Evolutionary conservation across 768 basidiomycete species (phyloP), one percentile per base, ranked within the genome.

Genomic region (Russula brevipes): DNA sequence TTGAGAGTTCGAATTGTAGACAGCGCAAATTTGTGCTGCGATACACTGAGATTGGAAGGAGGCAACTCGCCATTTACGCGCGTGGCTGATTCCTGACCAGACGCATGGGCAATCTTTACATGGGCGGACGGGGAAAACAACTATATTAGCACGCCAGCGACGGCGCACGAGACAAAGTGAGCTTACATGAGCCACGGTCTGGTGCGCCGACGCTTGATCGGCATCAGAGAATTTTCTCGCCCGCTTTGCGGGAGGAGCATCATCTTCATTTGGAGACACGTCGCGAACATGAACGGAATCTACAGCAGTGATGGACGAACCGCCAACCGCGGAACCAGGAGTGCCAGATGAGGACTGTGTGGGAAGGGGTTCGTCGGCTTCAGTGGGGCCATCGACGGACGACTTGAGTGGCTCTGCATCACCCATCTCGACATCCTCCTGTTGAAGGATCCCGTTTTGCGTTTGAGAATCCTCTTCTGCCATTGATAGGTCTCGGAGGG

Each of bases 1-100:
- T 91, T 96, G 70, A 98, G 74, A 36, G 83, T 80, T 56, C 91
- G 87, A 46, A 98, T 73, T 3, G 89, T 87, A 5, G 86, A 87
- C 57, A 82, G 75, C 67, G 88, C 86, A 72, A 91, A 94, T 46
- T 90, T 88, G 73, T 84, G 85, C 73, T 98, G 97, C 9, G 81
- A 78, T 17, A 75, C 66, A 61, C 84, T 87, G 66, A 95, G 72
- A 1, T 81, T 84, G 7, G 80, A 76, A 7, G 73, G 65, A n/a
- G 75, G 74, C 17, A 72, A 59, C 46, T 53, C 68, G 56, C 41
- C 71, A 70, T 65, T 71, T 59, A 42, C 49, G 57, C 42, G 54
- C 31, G 60, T 5, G 56, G 31, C 38, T 10, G 66, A 31, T 69
- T 58, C 59, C 63, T 60, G 57, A 51, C 36, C 59, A 50, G 46